Base-by-base conservation (phyloP, 1,284 basidiomycete species). In the Moesziomyces globuligerus region DNA sequence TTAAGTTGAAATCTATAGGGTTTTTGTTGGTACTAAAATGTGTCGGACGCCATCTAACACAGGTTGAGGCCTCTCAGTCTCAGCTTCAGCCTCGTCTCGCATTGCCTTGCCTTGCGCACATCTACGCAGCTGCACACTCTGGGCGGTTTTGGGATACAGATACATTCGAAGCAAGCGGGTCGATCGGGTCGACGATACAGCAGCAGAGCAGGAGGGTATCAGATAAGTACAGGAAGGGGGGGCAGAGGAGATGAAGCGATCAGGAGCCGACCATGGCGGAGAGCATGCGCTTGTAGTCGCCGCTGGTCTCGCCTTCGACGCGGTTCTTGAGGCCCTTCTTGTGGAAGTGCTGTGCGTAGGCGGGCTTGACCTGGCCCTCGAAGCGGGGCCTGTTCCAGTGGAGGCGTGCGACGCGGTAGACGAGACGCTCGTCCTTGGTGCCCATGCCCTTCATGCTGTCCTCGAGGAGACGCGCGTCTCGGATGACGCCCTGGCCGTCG, bases 361-460 rank as follows among this genome's bases (percentile, higher is more conserved):
- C 77, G 10, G 62, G 61, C 61, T 82, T 81, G 67, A 82, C 47
- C 34, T 76, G 68, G 36, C 55, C 60, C 26, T 76, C 74, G 36
- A 80, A 79, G 2, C 79, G 52, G 1, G 46, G 48, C 41, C 69
- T 49, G 52, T 83, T 74, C 81, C 81, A 83, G 60, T 78, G 75
- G 7, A 75, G 50, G 6, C 81, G 60, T 7, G 66, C 59, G 26
- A 82, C 47, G 20, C 81, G 66, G 39, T 74, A 71, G 54, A 77
- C 42, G 6, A 75, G 51, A 20, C 61, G 56, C 45, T 74, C 72
- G 50, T 76, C 76, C 42, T 80, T 76, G 23, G 81, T 83, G 7
- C 81, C 81, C 51, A 75, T 60, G 18, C 81, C 81, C 29, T 71
- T 69, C 80, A 81, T 81, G 29, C 75, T 62, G 24, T 74, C 75